Conservation (phyloP, 2,329 filamentous ascomycete species). For the Paecilomyces formosus region DNA sequence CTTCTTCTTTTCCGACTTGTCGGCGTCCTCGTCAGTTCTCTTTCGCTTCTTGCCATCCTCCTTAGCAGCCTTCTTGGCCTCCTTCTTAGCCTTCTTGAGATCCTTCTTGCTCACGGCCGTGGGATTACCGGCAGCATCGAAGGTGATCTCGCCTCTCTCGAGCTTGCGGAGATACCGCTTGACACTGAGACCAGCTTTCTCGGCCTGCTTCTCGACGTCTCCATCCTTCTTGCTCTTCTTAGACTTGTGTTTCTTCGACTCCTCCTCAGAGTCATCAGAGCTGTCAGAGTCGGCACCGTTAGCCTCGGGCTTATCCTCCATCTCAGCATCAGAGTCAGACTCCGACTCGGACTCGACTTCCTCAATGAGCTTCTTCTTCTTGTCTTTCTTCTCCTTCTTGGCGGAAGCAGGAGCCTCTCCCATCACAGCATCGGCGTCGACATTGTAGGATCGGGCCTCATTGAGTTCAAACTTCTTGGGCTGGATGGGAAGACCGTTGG, state of each 20-base stretch:
- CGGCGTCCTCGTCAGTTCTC: slow-evolving; percentile 50
- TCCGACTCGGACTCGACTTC: slow-evolving; percentile 27
- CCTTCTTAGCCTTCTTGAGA: slow-evolving; percentile 64
- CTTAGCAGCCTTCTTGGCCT: slow-evolving; percentile 47
- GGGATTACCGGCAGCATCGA: slow-evolving; percentile 58
- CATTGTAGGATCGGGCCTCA: slow-evolving; percentile 89
- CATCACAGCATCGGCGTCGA: slow-evolving; percentile 78
- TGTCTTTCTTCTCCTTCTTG: slow-evolving; percentile 37
- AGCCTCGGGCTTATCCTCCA: slow-evolving; percentile 24
- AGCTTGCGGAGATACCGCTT: slow-evolving; percentile 74
- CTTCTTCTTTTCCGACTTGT: slow-evolving; percentile 45
- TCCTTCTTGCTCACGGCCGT: slow-evolving; percentile 68
- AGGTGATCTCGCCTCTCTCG: slow-evolving; percentile 65
- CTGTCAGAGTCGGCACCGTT: slow-evolving; percentile 15
- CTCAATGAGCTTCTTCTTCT: slow-evolving; percentile 40
- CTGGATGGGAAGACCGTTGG: slow-evolving; percentile 58
- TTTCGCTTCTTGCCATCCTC: slow-evolving; percentile 67
- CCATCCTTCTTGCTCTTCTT: slow-evolving; percentile 43
- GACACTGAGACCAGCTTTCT: slow-evolving; percentile 60
- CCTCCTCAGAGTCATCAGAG: slow-evolving; percentile 22
- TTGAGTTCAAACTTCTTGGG: slow-evolving; percentile 75
- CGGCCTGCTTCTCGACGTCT: slow-evolving; percentile 53
- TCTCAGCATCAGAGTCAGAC: slow-evolving; percentile 30
- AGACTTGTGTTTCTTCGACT: slow-evolving; percentile 23
- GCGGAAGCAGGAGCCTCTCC: slow-evolving; percentile 52